These are phyloP conservation scores for Coniochaeta hoffmannii DNA, from an alignment of 2,329 filamentous ascomycete genomes.

Conservation along the genomic window DNA sequence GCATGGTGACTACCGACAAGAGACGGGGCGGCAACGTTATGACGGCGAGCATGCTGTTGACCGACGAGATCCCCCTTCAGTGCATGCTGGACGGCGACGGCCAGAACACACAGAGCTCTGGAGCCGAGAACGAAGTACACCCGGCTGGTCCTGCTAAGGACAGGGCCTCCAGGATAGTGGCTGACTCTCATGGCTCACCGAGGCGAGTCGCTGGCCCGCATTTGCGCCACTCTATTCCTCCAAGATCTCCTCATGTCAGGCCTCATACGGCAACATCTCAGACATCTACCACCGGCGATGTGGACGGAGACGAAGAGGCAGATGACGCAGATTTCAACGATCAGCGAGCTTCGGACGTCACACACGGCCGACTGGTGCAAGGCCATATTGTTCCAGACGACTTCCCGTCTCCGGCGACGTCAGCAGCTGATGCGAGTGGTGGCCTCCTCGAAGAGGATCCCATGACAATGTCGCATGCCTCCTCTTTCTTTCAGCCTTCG, in stretches of 20 bases:
- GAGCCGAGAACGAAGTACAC: constrained; percentile 15
- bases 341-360: constrained; percentile 78
- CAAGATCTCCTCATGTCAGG: constrained; percentile 20
- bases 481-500: constrained; percentile 69
- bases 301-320: constrained; percentile 29
- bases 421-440: constrained; percentile 61
- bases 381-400: constrained; percentile 95
- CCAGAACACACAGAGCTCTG: constrained; percentile 10
- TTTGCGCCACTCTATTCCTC: constrained; percentile 18
- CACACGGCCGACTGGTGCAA: constrained; percentile 82
- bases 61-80: constrained; percentile 49
- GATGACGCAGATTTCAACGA: constrained; percentile 58
- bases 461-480: constrained; percentile 74
- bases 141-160: constrained; percentile 16
- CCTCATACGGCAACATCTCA: constrained; percentile 24
- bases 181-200: constrained; percentile 37
- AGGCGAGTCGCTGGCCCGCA: constrained; percentile 24
- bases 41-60: constrained; percentile 72
- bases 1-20: constrained; percentile 84
- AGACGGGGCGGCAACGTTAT: constrained; percentile 59
- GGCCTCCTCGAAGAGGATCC: constrained; percentile 62
- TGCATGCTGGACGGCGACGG: constrained; percentile 27
- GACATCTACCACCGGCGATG: constrained; percentile 26
- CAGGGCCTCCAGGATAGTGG: constrained; percentile 23
- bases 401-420: constrained; percentile 70